Conservation (phyloP, 208 protist species). For the Trypanosoma avium region DNA sequence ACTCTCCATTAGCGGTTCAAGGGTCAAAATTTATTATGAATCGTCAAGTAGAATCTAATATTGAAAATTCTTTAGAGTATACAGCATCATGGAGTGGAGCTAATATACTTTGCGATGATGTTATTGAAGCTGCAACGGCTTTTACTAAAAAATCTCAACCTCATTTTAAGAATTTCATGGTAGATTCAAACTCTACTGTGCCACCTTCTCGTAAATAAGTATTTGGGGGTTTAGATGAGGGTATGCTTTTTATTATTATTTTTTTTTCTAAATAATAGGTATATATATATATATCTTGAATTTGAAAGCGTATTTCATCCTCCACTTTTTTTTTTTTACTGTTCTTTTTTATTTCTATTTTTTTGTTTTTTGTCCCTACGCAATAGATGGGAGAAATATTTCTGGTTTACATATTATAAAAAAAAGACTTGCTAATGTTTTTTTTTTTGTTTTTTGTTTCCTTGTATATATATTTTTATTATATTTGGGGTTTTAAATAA, state of each 20-base stretch:
- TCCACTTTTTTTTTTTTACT: no score
- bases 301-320: no score
- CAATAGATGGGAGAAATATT: no score
- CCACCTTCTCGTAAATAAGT: conserved; percentile 11
- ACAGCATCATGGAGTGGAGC: conserved; percentile 58
- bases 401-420: no score
- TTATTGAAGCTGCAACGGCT: conserved; percentile 41
- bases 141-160: conserved; percentile 54
- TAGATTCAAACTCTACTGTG: conserved; percentile 18
- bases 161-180: conserved; percentile 63
- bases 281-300: no score
- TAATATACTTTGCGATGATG: conserved; percentile 62
- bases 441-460: conserved; percentile 26
- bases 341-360: no score
- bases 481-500: neutral
- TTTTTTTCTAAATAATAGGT: no score
- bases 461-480: conserved; percentile 15
- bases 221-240: no score
- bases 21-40: conserved; percentile 77
- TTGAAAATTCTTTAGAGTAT: conserved; percentile 53
- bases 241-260: no score
- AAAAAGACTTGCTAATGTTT: conserved; percentile 8
- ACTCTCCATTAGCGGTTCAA: conserved; percentile 73
- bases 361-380: no score
- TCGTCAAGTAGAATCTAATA: conserved; percentile 37